phyloP scores from a whole-genome alignment of 2,329 filamentous ascomycete genomes.

The Chrysoporthe puriensis region DNA sequence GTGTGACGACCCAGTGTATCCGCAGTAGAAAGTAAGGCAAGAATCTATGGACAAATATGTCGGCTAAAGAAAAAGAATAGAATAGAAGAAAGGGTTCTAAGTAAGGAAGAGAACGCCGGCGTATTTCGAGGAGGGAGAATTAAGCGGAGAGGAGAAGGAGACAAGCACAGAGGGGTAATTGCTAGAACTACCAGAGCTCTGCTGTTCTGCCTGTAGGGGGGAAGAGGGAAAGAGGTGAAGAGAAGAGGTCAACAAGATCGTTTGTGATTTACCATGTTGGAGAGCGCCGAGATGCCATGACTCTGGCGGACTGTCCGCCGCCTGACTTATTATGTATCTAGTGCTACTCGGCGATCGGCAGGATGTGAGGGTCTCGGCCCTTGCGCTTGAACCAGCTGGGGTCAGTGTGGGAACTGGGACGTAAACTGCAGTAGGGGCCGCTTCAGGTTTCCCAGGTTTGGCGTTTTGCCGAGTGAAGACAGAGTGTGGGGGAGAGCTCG shows the following conservation, averaged over 20 bases:
- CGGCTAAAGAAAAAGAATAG: constrained; percentile 25
- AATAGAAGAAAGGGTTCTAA: constrained; percentile 15
- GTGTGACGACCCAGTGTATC: constrained; percentile 6
- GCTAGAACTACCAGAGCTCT: constrained; percentile 55
- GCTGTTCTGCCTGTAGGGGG: constrained; percentile 36
- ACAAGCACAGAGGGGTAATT: constrained; percentile 33
- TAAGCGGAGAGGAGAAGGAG: constrained; percentile 29
- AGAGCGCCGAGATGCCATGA: constrained; percentile 8
- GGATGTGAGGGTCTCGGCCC: background rate
- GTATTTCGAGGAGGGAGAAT: constrained; percentile 8
- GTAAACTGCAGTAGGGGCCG: constrained; percentile 17
- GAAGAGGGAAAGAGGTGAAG: constrained; percentile 29
- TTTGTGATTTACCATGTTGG: constrained; percentile 3
- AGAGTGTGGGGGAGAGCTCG: background rate
- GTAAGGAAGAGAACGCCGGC: constrained; percentile 26
- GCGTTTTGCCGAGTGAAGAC: constrained; percentile 2
- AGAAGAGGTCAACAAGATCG: constrained; percentile 20
- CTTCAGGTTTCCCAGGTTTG: constrained; percentile 13
- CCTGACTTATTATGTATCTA: constrained; percentile 13
- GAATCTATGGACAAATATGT: background rate
- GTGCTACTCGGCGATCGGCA: background rate
- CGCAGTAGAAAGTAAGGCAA: background rate
- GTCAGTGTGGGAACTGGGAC: constrained; percentile 20
- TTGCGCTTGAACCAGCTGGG: constrained; percentile 12
- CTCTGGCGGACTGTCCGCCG: background rate